phyloP scores from a whole-genome alignment of 257 asterid genomes.

The Solanum chiquidenum region DNA sequence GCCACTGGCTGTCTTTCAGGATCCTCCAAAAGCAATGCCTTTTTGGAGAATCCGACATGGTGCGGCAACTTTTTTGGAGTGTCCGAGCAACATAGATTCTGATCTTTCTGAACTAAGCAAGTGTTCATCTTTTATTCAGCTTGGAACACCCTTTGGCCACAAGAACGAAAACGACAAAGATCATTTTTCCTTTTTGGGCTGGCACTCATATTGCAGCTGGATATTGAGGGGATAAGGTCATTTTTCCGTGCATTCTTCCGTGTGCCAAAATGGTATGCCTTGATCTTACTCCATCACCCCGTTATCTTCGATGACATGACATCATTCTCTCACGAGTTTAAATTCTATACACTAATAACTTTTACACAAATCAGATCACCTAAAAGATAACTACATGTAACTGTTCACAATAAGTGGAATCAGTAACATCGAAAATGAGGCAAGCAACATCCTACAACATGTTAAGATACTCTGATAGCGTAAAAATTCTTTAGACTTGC shows the following conservation, averaged over 20 bases:
- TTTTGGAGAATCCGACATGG: not conserved
- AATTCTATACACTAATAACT: not conserved
- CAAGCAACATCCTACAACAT: not conserved
- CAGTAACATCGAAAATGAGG: not conserved
- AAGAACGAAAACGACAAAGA: slow-evolving; percentile 87
- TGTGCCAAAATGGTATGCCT: slow-evolving; percentile 66
- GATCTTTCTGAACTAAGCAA: not conserved
- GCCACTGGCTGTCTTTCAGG: not conserved
- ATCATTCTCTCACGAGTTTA: not conserved
- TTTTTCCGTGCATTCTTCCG: slow-evolving; percentile 85
- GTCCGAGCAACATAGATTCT: not conserved
- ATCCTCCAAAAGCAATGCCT: not conserved
- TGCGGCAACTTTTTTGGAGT: not conserved
- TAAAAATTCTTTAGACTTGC: too few relatives aligned
- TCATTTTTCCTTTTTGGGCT: slow-evolving; percentile 94
- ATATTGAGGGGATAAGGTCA: slow-evolving; percentile 73
- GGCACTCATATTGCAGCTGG: slow-evolving; percentile 87
- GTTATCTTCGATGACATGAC: not conserved
- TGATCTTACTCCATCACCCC: not conserved
- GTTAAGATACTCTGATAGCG: too few relatives aligned
- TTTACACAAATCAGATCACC: not conserved
- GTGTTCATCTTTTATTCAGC: slow-evolving; percentile 31
- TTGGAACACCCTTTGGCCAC: slow-evolving; percentile 98
- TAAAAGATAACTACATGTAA: not conserved
- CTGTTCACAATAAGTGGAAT: not conserved